A percentile compares a stretch with the other conserved stretches of the same genome.
Evolutionary conservation across 306 rosid genomes (phyloP).

Genomic region (Cicer judaicum): DNA sequence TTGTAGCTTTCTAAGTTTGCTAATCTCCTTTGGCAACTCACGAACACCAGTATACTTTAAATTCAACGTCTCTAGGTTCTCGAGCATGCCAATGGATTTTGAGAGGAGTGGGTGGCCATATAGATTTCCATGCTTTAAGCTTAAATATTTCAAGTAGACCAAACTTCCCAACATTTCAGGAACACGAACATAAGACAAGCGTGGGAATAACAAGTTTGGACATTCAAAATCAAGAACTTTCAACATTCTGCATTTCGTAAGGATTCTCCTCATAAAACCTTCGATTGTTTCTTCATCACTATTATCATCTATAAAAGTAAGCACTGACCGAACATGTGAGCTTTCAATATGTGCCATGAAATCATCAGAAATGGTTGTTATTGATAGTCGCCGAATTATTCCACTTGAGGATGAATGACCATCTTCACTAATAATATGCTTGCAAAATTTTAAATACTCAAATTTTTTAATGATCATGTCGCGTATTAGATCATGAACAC

Average conservation of each 20-base stretch:
- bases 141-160: too few relatives aligned
- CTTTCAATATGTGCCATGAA: not conserved
- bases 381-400: not conserved
- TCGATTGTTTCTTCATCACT: accelerated
- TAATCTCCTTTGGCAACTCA: not conserved
- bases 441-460: not conserved
- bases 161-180: not conserved
- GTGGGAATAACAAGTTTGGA: too few relatives aligned
- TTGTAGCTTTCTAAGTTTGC: constrained; percentile 19
- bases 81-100: constrained; percentile 12
- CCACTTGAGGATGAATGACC: not conserved
- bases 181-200: not conserved
- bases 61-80: constrained; percentile 9
- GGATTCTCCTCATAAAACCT: too few relatives aligned
- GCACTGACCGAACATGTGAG: not conserved
- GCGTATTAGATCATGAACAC: not conserved
- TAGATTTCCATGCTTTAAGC: too few relatives aligned
- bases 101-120: not conserved
- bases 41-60: not conserved
- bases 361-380: not conserved
- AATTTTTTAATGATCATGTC: not conserved
- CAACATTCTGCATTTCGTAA: not conserved
- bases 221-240: constrained; percentile 8
- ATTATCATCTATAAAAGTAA: not conserved
- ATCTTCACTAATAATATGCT: not conserved